Evolutionary conservation across 2,329 filamentous ascomycete genomes (phyloP), one percentile per base, ranked within the genome.

Genomic region (Ceratocystis alfenasii): DNA sequence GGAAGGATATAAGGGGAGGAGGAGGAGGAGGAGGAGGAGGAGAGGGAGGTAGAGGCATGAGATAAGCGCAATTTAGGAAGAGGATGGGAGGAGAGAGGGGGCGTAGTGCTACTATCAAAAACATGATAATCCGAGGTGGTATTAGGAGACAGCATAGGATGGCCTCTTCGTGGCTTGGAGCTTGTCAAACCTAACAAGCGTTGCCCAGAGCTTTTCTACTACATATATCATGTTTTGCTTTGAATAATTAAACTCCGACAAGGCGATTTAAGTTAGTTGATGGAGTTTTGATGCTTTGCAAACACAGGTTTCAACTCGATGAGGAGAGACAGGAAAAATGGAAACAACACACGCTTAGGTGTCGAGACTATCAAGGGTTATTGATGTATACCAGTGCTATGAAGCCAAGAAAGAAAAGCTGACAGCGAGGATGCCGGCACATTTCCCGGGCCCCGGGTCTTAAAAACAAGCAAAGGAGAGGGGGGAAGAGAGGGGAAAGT

Each of bases 241-340:
- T 20, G 28, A 30, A 30, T 36, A 30, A 17, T 10, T 33, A 20
- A 59, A n/a, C 7, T 59, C 53, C 5, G 53, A 12, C 36, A 41
- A 41, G 36, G 28, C 7, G 28, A 36, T 17, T 22, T 53, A 30
- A 3, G 5, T 17, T n/a, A n/a, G 53, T 7, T 30, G 17, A 17
- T 17, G 53, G 53, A 33, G 53, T 59, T 59, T n/a, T 59, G 25
- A 17, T 33, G 6, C 53, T 59, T 59, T 59, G 22, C 53, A 59
- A 59, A 36, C n/a, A 15, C 25, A 59, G 7, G 53, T 59, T 59
- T 59, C 53, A 59, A 59, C 53, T 25, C 12, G 7, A 30, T 33
- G 25, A 8, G 22, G 25, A 59, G 33, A 25, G 28, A 30, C 17
- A 17, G 33, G 53, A 33, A 59, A 30, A 33, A 59, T n/a, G 25